Evolutionary conservation across 331 rosid species (phyloP), one percentile per base, ranked within the genome.

Genomic region (Malus hybrid): DNA sequence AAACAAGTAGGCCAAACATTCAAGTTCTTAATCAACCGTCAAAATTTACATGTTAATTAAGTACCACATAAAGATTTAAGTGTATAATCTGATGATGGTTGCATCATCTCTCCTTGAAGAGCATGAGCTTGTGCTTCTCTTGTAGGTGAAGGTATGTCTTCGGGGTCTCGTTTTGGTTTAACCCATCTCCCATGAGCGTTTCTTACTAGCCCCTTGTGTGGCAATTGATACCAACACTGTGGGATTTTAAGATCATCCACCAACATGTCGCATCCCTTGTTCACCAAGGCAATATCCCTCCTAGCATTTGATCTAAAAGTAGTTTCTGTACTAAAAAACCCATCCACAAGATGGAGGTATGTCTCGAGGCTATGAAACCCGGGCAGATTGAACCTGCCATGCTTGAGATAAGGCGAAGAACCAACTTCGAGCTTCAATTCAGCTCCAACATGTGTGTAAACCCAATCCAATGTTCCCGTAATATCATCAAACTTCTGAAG

Each of bases 321-420:
- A 27, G 80, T 57, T 11, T 15, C 24, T 19, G 28, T 24, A 60
- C 71, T 70, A 62, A 81, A 44, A 63, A 68, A 86, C 50, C 94
- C 97, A 80, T 91, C 97, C 13, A 86, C 80, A 27, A 91, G 85
- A 80, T 91, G 94, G 67, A 91, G 87, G 74, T 89, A 91, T 0
- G 93, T 86, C 80, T 89, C 97, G 46, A 87, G 65, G 79, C 85
- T 85, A 57, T 89, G 94, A 65, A 87, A 86, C 7, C 94, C 93
- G 0, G 10, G 27, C 79, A 87, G 74, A 76, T 91, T 80, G 5
- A 83, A 66, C 1, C 88, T 83, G 4, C 32, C 83, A 4, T n/a
- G 77, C 69, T 91, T 91, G 36, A 91, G 70, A 69, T 81, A 91
- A 31, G 90, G 88, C 6, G 93, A 89, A 16, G 87, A 82, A 42